phyloP scores from a whole-genome alignment of 371 early-diverging fungal species.

The Coemansia sp. region DNA sequence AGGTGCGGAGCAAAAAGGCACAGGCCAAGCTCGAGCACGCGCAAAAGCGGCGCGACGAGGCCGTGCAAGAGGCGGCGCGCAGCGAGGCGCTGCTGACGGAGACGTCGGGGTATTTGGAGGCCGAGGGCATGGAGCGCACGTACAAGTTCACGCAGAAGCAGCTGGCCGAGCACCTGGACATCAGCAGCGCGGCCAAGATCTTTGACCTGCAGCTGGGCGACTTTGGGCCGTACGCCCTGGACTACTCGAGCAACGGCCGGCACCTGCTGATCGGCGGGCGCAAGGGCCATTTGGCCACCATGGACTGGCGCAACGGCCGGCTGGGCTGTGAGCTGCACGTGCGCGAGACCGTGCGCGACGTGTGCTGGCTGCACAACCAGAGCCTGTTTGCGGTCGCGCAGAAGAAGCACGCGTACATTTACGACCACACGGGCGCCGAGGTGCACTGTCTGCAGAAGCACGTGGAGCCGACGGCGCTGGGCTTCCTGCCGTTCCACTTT shows the following conservation, averaged over 20 bases:
- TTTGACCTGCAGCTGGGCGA: conserved; percentile 76
- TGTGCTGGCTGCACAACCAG: conserved; percentile 90
- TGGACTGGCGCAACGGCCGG: conserved; percentile 89
- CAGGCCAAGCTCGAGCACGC: conserved; percentile 23
- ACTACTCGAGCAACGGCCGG: conserved; percentile 91
- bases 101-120: conserved; percentile 78
- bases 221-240: conserved; percentile 85
- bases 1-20: conserved; percentile 35
- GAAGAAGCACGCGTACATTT: conserved; percentile 94
- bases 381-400: conserved; percentile 98
- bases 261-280: conserved; percentile 85
- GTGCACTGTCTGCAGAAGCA: conserved; percentile 90
- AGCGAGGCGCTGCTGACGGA: conserved; percentile 76
- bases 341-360: conserved; percentile 88
- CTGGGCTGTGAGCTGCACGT: conserved; percentile 87
- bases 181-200: conserved; percentile 77
- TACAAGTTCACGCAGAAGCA: conserved; percentile 82
- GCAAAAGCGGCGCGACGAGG: conserved; percentile 55
- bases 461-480: conserved; percentile 76
- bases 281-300: conserved; percentile 90
- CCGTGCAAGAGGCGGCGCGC: conserved; percentile 73
- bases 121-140: conserved; percentile 89
- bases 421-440: conserved; percentile 93
- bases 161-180: conserved; percentile 73
- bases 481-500: conserved; percentile 97